A percentile compares a stretch with the other conserved stretches of the same genome.
Evolutionary conservation across 1,139 yeast genomes (phyloP).

Genomic region (Taphrina wiesneri): DNA sequence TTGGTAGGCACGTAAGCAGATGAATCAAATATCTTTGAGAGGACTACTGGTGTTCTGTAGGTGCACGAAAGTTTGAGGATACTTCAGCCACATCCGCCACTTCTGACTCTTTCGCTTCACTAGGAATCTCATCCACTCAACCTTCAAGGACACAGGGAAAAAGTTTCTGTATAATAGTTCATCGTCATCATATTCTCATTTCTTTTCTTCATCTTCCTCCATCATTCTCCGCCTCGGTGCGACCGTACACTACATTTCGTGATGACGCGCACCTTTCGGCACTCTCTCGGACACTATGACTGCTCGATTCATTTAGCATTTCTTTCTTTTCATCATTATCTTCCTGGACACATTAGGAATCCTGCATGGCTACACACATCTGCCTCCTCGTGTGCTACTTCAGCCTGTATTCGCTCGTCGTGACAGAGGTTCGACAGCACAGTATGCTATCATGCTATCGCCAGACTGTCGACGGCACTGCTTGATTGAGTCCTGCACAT

Average conservation of each 20-base stretch:
- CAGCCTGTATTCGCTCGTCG: not conserved
- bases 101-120: too few species aligned
- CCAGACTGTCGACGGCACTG: too few species aligned
- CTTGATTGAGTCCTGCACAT: not conserved
- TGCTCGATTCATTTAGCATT: too few species aligned
- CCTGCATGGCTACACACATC: too few species aligned
- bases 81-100: not conserved
- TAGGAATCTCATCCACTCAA: too few species aligned
- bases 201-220: not conserved
- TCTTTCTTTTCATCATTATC: not conserved
- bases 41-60: too few species aligned
- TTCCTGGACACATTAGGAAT: too few species aligned
- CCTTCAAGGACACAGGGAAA: too few species aligned
- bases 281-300: too few species aligned
- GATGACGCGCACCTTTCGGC: not conserved
- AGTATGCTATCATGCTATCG: too few species aligned
- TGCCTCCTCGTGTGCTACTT: too few species aligned
- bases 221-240: not conserved
- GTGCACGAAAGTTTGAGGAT: not conserved
- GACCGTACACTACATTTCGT: not conserved
- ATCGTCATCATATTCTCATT: not conserved
- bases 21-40: not conserved
- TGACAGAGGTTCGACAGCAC: not conserved
- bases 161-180: not conserved
- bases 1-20: too few species aligned